phyloP scores from a whole-genome alignment of 140 eudicot species.

The Oenanthe javanica region DNA sequence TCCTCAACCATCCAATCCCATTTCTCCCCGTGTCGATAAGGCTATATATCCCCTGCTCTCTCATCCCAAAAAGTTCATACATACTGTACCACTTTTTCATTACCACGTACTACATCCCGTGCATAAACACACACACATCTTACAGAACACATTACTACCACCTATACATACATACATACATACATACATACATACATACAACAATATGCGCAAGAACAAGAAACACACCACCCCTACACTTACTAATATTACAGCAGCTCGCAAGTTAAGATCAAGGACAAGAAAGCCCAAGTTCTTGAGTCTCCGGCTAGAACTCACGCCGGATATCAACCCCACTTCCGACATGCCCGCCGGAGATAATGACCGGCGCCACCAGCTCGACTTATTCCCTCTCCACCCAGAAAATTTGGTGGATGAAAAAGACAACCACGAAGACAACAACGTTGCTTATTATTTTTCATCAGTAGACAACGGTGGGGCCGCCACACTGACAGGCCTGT shows the following conservation, averaged over 20 bases:
- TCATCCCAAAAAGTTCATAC: slow-evolving; percentile 1
- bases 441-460: slow-evolving; percentile 48
- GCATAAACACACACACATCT: background rate
- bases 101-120: slow-evolving; percentile 1
- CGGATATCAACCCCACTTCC: slow-evolving; percentile 15
- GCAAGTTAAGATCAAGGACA: slow-evolving; percentile 31
- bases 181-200: no score
- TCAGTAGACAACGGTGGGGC: slow-evolving; percentile 54
- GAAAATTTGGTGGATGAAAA: slow-evolving; percentile 41
- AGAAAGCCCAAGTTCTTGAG: slow-evolving; percentile 55
- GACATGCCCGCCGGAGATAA: slow-evolving; percentile 14
- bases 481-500: slow-evolving; percentile 53
- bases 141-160: background rate
- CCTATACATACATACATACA: background rate
- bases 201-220: slow-evolving; percentile 7
- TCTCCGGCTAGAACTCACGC: slow-evolving; percentile 39
- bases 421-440: slow-evolving; percentile 32
- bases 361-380: slow-evolving; percentile 34
- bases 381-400: slow-evolving; percentile 58
- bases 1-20: slow-evolving; percentile 7
- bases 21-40: slow-evolving; percentile 14
- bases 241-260: slow-evolving; percentile 3
- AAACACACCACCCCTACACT: background rate
- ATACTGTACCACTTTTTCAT: background rate
- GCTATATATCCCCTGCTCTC: slow-evolving; percentile 1